These are phyloP conservation scores for Peronospora farinosa DNA, from an alignment of 352 stramenopile species.

Conservation along the genomic window DNA sequence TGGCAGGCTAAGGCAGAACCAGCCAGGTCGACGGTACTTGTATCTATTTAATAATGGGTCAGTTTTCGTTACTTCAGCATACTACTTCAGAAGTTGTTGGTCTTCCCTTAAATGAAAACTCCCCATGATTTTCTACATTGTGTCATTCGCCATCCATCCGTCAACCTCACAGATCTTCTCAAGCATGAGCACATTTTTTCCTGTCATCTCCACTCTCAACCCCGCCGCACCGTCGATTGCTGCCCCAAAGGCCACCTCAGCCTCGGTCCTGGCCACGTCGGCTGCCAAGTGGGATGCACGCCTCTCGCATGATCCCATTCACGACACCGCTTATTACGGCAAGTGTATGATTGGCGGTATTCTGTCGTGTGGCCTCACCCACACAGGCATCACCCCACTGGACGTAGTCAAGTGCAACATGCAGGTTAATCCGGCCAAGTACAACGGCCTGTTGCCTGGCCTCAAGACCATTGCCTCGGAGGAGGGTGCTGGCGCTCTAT, in stretches of 20 bases:
- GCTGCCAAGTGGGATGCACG: conserved; percentile 77
- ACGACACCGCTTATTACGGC: conserved; percentile 89
- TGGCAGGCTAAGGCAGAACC: too few relatives aligned
- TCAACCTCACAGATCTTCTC: conserved; percentile 27
- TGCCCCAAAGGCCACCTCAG: conserved; percentile 25
- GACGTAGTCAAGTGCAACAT: conserved; percentile 95
- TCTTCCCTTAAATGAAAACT: conserved; percentile 18
- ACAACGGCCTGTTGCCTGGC: conserved; percentile 64
- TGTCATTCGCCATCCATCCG: conserved; percentile 65
- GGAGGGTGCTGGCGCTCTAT: conserved; percentile 75
- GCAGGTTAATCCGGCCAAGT: conserved; percentile 89
- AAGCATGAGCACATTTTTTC: conserved; percentile 74
- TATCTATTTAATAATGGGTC: too few relatives aligned
- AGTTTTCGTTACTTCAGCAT: conserved; percentile 2
- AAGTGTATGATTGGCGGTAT: conserved; percentile 93
- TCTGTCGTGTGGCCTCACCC: conserved; percentile 89
- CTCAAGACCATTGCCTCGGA: conserved; percentile 84
- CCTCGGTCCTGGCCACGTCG: conserved; percentile 67
- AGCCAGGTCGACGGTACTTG: too few relatives aligned
- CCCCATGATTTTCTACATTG: too few relatives aligned
- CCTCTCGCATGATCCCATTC: conserved; percentile 68
- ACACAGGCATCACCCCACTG: conserved; percentile 89
- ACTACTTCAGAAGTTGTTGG: conserved; percentile 13
- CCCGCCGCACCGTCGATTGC: conserved; percentile 40
- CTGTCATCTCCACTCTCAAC: conserved; percentile 66